Base-by-base conservation (phyloP, 176 grass and related monocot species). In the Thalia dealbata region DNA sequence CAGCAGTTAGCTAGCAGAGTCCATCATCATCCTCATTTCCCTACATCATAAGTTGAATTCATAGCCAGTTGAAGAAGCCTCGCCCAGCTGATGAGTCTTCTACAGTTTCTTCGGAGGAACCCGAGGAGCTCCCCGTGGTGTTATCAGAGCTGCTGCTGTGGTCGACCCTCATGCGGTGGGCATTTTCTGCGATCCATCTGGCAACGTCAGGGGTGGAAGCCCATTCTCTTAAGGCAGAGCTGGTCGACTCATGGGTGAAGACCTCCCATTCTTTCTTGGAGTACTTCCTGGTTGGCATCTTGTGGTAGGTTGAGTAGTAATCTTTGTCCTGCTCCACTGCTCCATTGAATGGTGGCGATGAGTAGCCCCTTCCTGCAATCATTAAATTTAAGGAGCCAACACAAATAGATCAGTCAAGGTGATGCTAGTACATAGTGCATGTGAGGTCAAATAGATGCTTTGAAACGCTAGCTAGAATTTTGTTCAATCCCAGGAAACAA, bases 221-320 rank as follows among this genome's bases (percentile, higher is more conserved):
- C 82, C 78, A 87, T 59, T 78, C 80, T 28, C 70, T 66, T 64
- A 96, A 59, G 0, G 86, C 92, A 19, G 75, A 78, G 55, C 74
- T 92, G 10, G 92, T 96, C 0, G 83, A 84, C 61, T 96, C 84
- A 61, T 73, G 69, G 28, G 92, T 92, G 73, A 96, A 96, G 7
- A 89, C 78, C 19, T 85, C 73, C 92, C 92, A 96, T 74, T 96
- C 89, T 78, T 86, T 41, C 80, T 87, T 84, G 0, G 92, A 87
- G 64, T 85, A 92, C 76, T 89, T 89, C 6, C 82, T 61, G 12
- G 74, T 79, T 59, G 81, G 75, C 63, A 87, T 81, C 26, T 85
- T 84, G 59, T 96, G 92, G 78, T 83, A 92, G 27, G 84, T 92
- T 13, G 92, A 96, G 25, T 92, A 96, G 78, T 92, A 70, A 24